Base-by-base conservation (phyloP, 1,284 basidiomycete species). In the Agroathelia rolfsii region DNA sequence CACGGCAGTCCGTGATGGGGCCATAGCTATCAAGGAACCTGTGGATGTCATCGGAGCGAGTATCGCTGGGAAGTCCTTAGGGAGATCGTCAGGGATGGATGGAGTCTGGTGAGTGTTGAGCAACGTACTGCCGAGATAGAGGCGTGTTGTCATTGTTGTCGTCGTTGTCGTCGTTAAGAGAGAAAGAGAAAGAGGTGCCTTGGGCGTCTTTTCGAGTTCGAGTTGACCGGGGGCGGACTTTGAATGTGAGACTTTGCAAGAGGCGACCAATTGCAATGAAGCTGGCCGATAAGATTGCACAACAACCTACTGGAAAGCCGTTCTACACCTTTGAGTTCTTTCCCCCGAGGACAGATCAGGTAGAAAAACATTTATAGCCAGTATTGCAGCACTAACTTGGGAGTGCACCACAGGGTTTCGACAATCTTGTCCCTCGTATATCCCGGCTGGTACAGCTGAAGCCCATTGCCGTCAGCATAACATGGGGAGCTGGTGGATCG, bases 401-500 rank as follows among this genome's bases (percentile, higher is more conserved):
- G n/a, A 22, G 26, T 30, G 18, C 29, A 24, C 31, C 42, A 17
- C 55, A 87, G 75, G 93, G 86, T 40, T 86, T 85, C 49, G 78
- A 84, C 47, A 94, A 94, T 54, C 66, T 94, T 16, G 64, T 88
- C 40, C 64, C 81, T 41, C 78, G 93, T 41, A 85, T 88, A 43
- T 71, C 74, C 18, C 72, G 89, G 32, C 62, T 95, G 31, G 62
- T 76, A 20, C 51, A 63, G 4, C 60, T 88, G 18, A 62, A 75
- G 12, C 89, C 89, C 8, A 59, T 89, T 8, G 86, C 82, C 19
- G 69, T 93, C 44, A 89, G 82, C 47, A 72, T 96, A 22, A 96
- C 93, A 46, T 96, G 93, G 93, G 93, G 93, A 30, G 90, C 93
- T 0, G 90, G 93, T n/a, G 93, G 95, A 0, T 78, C 80, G 5